Percentiles rank a stretch among this genome's conserved stretches.
phyloP scores from a whole-genome alignment of 2,329 filamentous ascomycete species.

The Helminthosporium solani region DNA sequence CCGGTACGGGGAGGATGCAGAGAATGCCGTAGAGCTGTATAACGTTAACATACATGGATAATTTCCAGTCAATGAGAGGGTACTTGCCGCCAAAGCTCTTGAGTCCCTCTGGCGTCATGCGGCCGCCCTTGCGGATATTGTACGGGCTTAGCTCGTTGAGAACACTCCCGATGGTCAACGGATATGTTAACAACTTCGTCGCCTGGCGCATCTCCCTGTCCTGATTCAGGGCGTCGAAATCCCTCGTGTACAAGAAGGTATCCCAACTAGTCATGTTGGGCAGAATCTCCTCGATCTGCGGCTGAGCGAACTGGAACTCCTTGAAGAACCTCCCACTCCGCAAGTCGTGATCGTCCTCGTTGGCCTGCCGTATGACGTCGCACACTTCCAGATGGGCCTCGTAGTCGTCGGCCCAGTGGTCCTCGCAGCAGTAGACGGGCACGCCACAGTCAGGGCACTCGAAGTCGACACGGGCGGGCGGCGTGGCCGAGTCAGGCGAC shows the following conservation, averaged over 20 bases:
- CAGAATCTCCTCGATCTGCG: conserved; percentile 87
- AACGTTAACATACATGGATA: no score
- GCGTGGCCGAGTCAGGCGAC: conserved; percentile 54
- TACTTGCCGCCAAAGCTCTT: conserved; percentile 94
- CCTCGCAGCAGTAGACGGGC: conserved; percentile 88
- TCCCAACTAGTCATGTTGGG: conserved; percentile 99
- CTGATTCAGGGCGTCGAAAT: conserved; percentile 87
- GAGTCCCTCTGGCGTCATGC: conserved; percentile 82
- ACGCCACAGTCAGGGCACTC: conserved; percentile 97
- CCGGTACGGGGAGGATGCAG: conserved; percentile 84
- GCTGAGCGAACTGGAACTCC: conserved; percentile 87
- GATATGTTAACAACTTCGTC: conserved; percentile 90
- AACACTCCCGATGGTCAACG: conserved; percentile 85
- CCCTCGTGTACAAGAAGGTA: conserved; percentile 88
- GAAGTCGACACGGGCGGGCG: conserved; percentile 82
- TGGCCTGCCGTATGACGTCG: conserved; percentile 86
- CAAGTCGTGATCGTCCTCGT: conserved; percentile 96
- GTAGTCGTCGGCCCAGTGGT: conserved; percentile 95
- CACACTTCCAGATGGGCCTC: conserved; percentile 90
- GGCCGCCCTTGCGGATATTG: conserved; percentile 69
- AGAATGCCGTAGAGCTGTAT: conserved; percentile 88
- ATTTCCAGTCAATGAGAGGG: no score
- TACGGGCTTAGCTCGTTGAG: conserved; percentile 95
- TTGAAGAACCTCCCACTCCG: conserved; percentile 87
- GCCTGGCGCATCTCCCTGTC: conserved; percentile 90